Evolutionary conservation across 1,284 basidiomycete genomes (phyloP), one percentile per base, ranked within the genome.

Genomic region (Fomitopsis betulina): DNA sequence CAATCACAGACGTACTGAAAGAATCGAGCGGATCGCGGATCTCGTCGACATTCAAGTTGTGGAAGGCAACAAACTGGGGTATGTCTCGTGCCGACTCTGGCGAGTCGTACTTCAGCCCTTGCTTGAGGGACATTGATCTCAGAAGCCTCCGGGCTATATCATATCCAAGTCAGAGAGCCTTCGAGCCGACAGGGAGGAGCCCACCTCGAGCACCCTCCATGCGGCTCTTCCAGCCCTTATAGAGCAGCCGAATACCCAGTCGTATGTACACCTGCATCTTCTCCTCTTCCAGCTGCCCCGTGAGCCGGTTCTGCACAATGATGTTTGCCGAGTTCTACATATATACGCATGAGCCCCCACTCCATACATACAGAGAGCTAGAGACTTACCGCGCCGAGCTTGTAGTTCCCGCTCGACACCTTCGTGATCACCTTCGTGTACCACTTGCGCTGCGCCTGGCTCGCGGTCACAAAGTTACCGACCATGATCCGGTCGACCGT

Each of bases 241-340:
- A 98, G 58, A 98, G 73, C 57, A 98, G 72, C 17, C 96, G 80
- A 67, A 98, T 98, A 10, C 96, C 96, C 19, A 98, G 74, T 39
- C 96, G 78, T 0, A 99, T 94, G 69, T 98, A 98, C 3, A 95
- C 92, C 70, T 95, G 90, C 90, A 96, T 97, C 79, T 98, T 98
- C 75, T 99, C 97, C 74, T 99, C 97, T 67, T 96, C 89, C 59
- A 98, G 72, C 71, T 94, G 91, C 0, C 97, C 96, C 1, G 93
- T 96, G 67, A 85, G 72, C 13, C 95, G 80, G 70, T 97, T 94
- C 75, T 97, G 94, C 0, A 97, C 94, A 60, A 98, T 93, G 62
- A 98, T 98, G 70, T 98, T 98, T 53, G 95, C 96, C 54, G 90
- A 94, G 67, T 96, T 93, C 91, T 93, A 63, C 12, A 12, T 12